Base-by-base conservation (phyloP, 345 rosid species). In the Sonneratia caseolaris region DNA sequence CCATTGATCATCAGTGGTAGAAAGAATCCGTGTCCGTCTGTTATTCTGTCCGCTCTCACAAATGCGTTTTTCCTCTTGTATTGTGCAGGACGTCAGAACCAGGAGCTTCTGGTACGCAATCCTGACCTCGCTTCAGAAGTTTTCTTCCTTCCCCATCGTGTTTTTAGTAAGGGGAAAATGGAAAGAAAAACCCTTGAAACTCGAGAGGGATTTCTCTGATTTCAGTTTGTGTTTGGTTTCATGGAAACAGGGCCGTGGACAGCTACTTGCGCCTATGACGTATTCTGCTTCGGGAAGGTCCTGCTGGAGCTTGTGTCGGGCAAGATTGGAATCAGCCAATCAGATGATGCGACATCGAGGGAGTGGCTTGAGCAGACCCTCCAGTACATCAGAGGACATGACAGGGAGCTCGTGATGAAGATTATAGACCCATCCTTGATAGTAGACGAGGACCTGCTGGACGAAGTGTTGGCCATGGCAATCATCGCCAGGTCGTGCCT, bases 401-500 rank as follows among this genome's bases (percentile, higher is more conserved):
- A 92, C 71, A 92, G 89, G 82, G 97, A 90, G 68, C 76, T 85
- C 43, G 78, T 95, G 53, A 85, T 77, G 0, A 89, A 92, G 82
- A 90, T 92, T 73, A 70, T 95, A 64, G 99, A 95, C 69, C 96
- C 96, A 18, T 86, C 89, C 10, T 79, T 95, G 69, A 84, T 92
- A 3, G 85, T 95, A 3, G 96, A 95, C 4, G 99, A 95, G 74
- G 99, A 95, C 80, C 83, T 95, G 22, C 68, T 87, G 66, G 99
- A 95, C 84, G 99, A 95, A 83, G 97, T 95, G 3, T 95, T 97
- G 99, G 99, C 99, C 1, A 87, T 87, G 97, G 91, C 99, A 18
- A 86, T 95, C 43, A 90, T 95, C 32, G 99, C 99, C 7, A 85
- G 82, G 76, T 95, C 97, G 18, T 95, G 97, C 82, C 89, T 95